Evolutionary conservation across 2,329 filamentous ascomycete species (phyloP).

Genomic region (Hypoxylon rubiginosum): DNA sequence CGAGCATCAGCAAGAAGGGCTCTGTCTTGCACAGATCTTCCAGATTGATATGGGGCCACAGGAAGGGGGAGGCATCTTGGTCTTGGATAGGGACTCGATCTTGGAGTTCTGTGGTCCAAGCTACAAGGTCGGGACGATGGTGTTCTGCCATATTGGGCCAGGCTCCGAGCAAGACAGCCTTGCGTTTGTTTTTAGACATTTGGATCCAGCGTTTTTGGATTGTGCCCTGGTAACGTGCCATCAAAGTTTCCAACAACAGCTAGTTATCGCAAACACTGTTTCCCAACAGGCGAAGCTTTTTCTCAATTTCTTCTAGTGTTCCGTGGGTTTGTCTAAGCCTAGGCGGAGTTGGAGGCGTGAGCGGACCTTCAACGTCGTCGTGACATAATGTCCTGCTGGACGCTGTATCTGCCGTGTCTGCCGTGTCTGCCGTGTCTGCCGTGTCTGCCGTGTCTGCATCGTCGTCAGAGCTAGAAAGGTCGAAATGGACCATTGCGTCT

Average conservation of each 20-base stretch:
- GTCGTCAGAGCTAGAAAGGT: no score
- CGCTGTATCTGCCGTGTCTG: no score
- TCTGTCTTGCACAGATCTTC: slow-evolving; percentile 32
- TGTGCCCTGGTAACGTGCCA: slow-evolving; percentile 9
- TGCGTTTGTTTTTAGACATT: slow-evolving; percentile 24
- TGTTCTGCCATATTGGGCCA: slow-evolving; percentile 20
- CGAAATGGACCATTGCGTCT: not conserved
- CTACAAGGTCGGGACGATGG: slow-evolving; percentile 25
- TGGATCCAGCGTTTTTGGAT: slow-evolving; percentile 32
- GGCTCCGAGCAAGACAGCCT: slow-evolving; percentile 14
- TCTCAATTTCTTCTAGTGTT: not conserved
- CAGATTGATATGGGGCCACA: slow-evolving; percentile 30
- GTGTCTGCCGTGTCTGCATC: no score
- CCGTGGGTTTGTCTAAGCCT: no score
- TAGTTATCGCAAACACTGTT: slow-evolving; percentile 23
- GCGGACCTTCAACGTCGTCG: no score
- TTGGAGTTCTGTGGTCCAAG: not conserved
- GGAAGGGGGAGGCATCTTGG: slow-evolving; percentile 4
- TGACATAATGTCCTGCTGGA: no score
- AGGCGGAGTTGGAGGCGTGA: no score
- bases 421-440: no score
- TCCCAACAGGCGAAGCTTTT: not conserved
- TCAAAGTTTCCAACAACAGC: slow-evolving; percentile 11
- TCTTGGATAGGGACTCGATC: not conserved
- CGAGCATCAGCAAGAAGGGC: slow-evolving; percentile 32